Conservation (phyloP, 768 basidiomycete genomes). For the Krasilnikovozyma curviuscula region DNA sequence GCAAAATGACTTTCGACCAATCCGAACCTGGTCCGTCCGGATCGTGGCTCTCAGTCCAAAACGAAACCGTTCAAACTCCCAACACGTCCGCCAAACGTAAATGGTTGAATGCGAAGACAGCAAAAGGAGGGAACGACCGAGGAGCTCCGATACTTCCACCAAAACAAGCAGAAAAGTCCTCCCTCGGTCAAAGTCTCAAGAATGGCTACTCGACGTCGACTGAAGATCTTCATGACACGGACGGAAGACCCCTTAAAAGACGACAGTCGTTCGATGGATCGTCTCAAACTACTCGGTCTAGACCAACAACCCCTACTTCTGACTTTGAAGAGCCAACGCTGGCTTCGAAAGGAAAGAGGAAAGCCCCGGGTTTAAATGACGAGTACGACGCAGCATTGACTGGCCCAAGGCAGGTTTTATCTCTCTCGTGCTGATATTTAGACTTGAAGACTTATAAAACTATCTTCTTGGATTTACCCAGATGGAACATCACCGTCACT, state of each 20-base stretch:
- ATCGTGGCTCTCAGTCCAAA: background rate
- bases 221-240: background rate
- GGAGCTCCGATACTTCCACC: too few species aligned
- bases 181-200: background rate
- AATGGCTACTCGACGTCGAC: background rate
- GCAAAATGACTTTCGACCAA: background rate
- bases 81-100: background rate
- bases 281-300: background rate
- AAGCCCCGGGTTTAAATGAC: too few species aligned
- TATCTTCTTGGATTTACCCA: background rate
- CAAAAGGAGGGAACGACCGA: too few species aligned
- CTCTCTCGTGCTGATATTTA: background rate
- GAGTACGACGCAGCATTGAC: background rate
- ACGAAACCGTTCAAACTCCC: slow-evolving; percentile 2
- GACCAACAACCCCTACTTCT: slow-evolving; percentile 3
- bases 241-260: background rate
- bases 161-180: too few species aligned
- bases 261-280: background rate
- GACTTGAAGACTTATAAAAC: background rate
- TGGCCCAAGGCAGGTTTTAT: background rate
- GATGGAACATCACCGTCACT: slow-evolving; percentile 4
- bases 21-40: slow-evolving; percentile 2
- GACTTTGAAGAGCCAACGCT: slow-evolving; percentile 2
- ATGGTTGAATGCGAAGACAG: too few species aligned
- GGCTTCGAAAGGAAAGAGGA: background rate